Evolutionary conservation across 768 basidiomycete species (phyloP).

Genomic region (Agaricus blazei): DNA sequence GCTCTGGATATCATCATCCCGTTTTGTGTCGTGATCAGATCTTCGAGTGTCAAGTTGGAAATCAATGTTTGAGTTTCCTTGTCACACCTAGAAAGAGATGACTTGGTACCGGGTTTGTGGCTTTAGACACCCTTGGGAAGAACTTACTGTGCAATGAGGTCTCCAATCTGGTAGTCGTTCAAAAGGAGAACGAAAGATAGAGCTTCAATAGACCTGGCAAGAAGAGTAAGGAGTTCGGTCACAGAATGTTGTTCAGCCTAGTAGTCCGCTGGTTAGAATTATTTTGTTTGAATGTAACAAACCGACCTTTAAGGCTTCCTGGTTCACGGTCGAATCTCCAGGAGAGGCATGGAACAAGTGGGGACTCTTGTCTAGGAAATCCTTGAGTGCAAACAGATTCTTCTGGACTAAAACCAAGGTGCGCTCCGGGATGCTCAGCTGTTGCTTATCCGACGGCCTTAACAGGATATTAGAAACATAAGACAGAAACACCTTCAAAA

Average conservation of each 20-base stretch:
- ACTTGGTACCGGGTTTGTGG: slow-evolving; percentile 5
- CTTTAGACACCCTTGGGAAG: neutral
- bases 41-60: slow-evolving; percentile 73
- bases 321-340: slow-evolving; percentile 58
- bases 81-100: slow-evolving; percentile 52
- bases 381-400: slow-evolving; percentile 72
- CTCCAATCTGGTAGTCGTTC: slow-evolving; percentile 85
- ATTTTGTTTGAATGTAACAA: neutral
- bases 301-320: slow-evolving; percentile 85
- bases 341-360: slow-evolving; percentile 83
- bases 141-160: slow-evolving; percentile 75
- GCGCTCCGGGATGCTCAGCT: slow-evolving; percentile 60
- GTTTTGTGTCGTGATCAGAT: slow-evolving; percentile 76
- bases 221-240: slow-evolving; percentile 66
- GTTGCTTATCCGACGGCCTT: slow-evolving; percentile 35
- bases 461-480: neutral
- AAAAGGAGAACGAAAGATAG: slow-evolving; percentile 90
- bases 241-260: slow-evolving; percentile 82
- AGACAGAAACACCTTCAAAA: neutral
- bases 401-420: slow-evolving; percentile 68
- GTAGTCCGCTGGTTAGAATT: neutral
- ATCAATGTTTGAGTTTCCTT: slow-evolving; percentile 66
- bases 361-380: slow-evolving; percentile 75
- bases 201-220: slow-evolving; percentile 87
- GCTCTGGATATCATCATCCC: slow-evolving; percentile 87